Conservation (phyloP, 1,284 basidiomycete species). For the Ustilago hordei region DNA sequence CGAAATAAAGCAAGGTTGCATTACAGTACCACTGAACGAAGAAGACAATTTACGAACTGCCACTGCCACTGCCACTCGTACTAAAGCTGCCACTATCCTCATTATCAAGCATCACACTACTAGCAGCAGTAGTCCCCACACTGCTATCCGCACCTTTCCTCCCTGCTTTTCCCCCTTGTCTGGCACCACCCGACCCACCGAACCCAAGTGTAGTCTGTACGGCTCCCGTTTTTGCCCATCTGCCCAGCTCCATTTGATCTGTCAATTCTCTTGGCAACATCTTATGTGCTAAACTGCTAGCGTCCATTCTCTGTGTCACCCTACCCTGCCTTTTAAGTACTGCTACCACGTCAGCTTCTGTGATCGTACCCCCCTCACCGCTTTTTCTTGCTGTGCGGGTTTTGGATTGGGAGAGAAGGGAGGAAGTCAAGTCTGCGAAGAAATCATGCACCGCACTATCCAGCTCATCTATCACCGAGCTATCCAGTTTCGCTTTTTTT, state of each 20-base stretch:
- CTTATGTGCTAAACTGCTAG: constrained; percentile 34
- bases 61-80: too few relatives aligned
- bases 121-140: neutral
- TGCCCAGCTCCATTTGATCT: constrained; percentile 49
- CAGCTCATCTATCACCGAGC: constrained; percentile 38
- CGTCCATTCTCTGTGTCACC: constrained; percentile 37
- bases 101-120: neutral
- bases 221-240: constrained; percentile 37
- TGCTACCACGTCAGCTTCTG: constrained; percentile 37
- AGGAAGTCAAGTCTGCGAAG: constrained; percentile 35
- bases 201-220: constrained; percentile 44
- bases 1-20: too few relatives aligned
- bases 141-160: neutral
- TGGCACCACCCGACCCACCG: constrained; percentile 6
- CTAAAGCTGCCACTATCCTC: too few relatives aligned
- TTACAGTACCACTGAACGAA: too few relatives aligned
- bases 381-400: constrained; percentile 4
- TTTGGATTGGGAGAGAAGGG: constrained; percentile 27
- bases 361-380: constrained; percentile 24
- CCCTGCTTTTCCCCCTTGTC: neutral
- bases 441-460: constrained; percentile 42
- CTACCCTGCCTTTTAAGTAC: constrained; percentile 46
- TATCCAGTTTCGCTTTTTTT: constrained; percentile 37
- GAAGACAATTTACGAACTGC: too few relatives aligned
- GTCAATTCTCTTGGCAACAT: constrained; percentile 44